A percentile compares a stretch with the other conserved stretches of the same genome.
Conservation (phyloP, 164 flowering plant genomes). For the Vitis labrusca region DNA sequence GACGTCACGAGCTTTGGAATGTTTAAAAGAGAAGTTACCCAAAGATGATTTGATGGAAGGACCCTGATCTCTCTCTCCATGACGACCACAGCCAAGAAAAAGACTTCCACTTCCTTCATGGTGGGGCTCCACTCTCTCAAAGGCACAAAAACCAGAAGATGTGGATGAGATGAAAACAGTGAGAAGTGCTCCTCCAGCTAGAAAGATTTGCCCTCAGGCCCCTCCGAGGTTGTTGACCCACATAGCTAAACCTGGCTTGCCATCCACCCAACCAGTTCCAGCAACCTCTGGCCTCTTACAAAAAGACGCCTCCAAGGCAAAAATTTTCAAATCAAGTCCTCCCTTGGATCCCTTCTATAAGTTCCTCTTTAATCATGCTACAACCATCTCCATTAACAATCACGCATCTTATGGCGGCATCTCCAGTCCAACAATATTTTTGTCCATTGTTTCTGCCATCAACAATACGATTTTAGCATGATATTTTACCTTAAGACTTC, state of each 20-base stretch:
- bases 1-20: slow-evolving; percentile 30
- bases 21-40: slow-evolving; percentile 42
- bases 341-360: slow-evolving; percentile 13
- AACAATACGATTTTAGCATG: slow-evolving; percentile 9
- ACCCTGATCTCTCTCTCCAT: slow-evolving; percentile 16
- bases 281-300: slow-evolving; percentile 2
- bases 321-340: slow-evolving; percentile 12
- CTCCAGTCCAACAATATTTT: slow-evolving; percentile 23
- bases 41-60: slow-evolving; percentile 25
- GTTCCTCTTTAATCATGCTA: slow-evolving; percentile 15
- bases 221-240: slow-evolving; percentile 23
- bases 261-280: slow-evolving; percentile 12
- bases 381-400: slow-evolving; percentile 4
- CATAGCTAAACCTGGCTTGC: not conserved
- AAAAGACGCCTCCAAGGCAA: slow-evolving; percentile 8
- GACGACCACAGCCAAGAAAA: slow-evolving; percentile 35
- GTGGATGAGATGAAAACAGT: slow-evolving; percentile 18
- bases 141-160: slow-evolving; percentile 29
- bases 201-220: slow-evolving; percentile 16
- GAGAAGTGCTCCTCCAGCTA: slow-evolving; percentile 37
- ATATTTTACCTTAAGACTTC: not conserved
- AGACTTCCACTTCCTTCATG: slow-evolving; percentile 57
- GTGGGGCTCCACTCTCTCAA: slow-evolving; percentile 42
- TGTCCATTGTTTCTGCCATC: slow-evolving; percentile 28
- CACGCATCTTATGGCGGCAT: slow-evolving; percentile 26